These are phyloP conservation scores for Lactarius hatsudake DNA, from an alignment of 768 basidiomycete genomes.

Conservation along the genomic window DNA sequence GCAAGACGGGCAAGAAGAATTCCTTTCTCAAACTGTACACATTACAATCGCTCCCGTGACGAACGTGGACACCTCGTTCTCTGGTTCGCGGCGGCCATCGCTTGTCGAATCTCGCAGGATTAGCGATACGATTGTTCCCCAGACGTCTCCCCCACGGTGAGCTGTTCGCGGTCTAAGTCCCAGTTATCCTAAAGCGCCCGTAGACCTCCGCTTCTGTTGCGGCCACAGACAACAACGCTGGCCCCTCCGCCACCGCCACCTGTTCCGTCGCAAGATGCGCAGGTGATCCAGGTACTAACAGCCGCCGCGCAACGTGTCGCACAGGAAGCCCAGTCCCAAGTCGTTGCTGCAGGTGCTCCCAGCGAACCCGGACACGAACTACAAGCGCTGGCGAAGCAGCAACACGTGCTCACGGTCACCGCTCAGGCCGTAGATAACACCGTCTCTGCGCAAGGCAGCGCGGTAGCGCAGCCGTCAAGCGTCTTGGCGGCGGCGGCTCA, in stretches of 20 bases:
- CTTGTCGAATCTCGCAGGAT: conserved; percentile 44
- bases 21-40: conserved; percentile 62
- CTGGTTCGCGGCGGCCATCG: conserved; percentile 45
- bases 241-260: conserved; percentile 33
- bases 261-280: conserved; percentile 53
- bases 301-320: conserved; percentile 76
- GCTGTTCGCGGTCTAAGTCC: conserved; percentile 25
- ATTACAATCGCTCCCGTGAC: conserved; percentile 70
- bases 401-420: conserved; percentile 68
- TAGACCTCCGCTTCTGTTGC: conserved; percentile 30
- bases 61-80: conserved; percentile 44
- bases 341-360: conserved; percentile 50
- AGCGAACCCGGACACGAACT: conserved; percentile 47
- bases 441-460: conserved; percentile 48
- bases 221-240: conserved; percentile 33
- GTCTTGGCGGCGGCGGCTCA: conserved; percentile 73
- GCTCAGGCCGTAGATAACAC: conserved; percentile 75
- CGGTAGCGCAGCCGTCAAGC: conserved; percentile 45
- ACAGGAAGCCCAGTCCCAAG: conserved; percentile 67
- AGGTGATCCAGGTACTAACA: conserved; percentile 75
- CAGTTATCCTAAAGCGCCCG: neutral
- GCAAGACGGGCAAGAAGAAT: conserved; percentile 73
- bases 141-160: conserved; percentile 35
- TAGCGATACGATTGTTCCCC: conserved; percentile 40
- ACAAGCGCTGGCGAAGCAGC: conserved; percentile 75